A percentile compares a stretch with the other conserved stretches of the same genome.
Evolutionary conservation across 371 early-diverging fungal genomes (phyloP).

Genomic region (Mucor lusitanicus): DNA sequence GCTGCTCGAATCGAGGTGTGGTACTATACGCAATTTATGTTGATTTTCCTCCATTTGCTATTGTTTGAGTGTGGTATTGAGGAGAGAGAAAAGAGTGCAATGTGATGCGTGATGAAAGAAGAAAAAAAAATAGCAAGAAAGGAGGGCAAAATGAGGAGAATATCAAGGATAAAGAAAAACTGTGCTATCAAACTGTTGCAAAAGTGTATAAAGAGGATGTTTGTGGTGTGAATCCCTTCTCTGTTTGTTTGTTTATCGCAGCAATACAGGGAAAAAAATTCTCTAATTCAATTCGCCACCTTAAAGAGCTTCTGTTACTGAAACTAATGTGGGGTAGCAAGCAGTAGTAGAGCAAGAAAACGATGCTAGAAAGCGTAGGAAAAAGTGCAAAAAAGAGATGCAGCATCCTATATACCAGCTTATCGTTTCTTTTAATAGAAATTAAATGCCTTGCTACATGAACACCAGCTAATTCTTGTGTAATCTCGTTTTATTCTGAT

Average conservation of each 20-base stretch:
- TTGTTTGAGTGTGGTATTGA: not conserved
- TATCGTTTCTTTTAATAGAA: not conserved
- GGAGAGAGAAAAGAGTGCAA: not conserved
- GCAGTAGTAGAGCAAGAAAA: not conserved
- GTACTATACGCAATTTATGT: conserved; percentile 63
- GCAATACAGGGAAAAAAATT: not conserved
- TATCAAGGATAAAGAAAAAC: not conserved
- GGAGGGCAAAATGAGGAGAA: not conserved
- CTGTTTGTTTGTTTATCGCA: not conserved
- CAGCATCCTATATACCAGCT: not conserved
- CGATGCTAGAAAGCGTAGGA: not conserved
- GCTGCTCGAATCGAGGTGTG: conserved; percentile 64
- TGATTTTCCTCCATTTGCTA: not conserved
- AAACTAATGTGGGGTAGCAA: not conserved
- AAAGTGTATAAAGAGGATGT: not conserved
- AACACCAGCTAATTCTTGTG: not conserved
- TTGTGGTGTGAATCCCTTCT: not conserved
- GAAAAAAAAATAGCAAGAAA: conserved; percentile 1
- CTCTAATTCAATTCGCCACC: not conserved
- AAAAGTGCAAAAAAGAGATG: not conserved
- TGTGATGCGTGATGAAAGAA: not conserved
- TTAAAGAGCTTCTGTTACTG: not conserved
- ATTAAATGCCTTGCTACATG: not conserved
- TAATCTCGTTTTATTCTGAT: not conserved
- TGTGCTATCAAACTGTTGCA: not conserved